These are phyloP conservation scores for Cercospora berteroae DNA, from an alignment of 2,329 filamentous ascomycete genomes.

Conservation along the genomic window DNA sequence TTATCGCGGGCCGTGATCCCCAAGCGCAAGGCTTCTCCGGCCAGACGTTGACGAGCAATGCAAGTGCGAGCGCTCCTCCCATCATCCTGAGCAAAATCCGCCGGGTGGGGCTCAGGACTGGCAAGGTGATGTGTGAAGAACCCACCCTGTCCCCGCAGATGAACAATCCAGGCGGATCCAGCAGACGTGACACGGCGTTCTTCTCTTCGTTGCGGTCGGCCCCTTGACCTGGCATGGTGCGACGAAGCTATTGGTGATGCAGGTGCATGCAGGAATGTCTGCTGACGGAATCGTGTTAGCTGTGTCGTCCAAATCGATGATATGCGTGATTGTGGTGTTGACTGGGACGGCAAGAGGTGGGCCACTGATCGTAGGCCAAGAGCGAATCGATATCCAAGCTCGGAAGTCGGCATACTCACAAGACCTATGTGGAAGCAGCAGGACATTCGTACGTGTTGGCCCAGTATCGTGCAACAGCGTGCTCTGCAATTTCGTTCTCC, in stretches of 20 bases:
- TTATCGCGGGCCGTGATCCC: background rate
- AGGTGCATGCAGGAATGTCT: constrained; percentile 9
- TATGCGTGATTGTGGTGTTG: background rate
- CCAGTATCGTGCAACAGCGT: constrained; percentile 59
- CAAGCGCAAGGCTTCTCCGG: background rate
- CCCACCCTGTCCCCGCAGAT: constrained; percentile 18
- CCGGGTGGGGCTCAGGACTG: constrained; percentile 5
- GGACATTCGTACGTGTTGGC: constrained; percentile 38
- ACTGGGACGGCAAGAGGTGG: constrained; percentile 1
- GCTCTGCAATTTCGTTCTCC: constrained; percentile 51
- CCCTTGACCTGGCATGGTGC: background rate
- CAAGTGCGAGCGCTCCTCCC: constrained; percentile 16
- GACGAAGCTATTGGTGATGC: constrained; percentile 9
- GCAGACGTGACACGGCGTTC: constrained; percentile 8
- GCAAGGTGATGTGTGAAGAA: constrained; percentile 14
- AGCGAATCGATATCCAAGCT: constrained; percentile 2
- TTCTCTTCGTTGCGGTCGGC: constrained; percentile 16
- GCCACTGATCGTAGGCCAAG: background rate
- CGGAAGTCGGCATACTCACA: constrained; percentile 14
- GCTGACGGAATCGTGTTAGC: constrained; percentile 15
- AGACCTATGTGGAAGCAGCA: constrained; percentile 10
- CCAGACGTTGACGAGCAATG: constrained; percentile 7
- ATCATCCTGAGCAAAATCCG: constrained; percentile 1
- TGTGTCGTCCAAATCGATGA: background rate
- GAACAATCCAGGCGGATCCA: constrained; percentile 11